Percentiles rank a stretch among this genome's conserved stretches.
Evolutionary conservation across 768 basidiomycete genomes (phyloP).

Genomic region (Trametes cingulata): DNA sequence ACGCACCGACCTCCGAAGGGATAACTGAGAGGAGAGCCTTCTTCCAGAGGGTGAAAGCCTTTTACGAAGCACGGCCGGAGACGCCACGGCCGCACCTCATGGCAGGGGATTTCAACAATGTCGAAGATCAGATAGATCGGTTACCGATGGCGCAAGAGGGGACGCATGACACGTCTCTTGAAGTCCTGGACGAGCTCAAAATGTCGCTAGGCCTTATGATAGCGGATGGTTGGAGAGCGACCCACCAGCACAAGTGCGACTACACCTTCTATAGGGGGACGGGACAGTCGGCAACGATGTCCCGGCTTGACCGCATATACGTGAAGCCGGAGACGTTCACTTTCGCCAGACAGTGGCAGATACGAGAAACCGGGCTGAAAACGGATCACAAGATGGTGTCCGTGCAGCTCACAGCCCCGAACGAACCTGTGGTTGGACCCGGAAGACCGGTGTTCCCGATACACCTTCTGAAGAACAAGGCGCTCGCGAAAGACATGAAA

Average conservation of each 20-base stretch:
- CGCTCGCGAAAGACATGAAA: neutral
- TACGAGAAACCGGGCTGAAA: neutral
- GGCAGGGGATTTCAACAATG: neutral
- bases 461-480: neutral
- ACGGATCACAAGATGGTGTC: neutral
- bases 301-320: neutral
- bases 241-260: neutral
- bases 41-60: neutral
- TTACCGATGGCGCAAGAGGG: no score
- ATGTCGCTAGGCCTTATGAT: neutral
- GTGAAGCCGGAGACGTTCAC: neutral
- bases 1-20: no score
- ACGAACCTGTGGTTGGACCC: neutral
- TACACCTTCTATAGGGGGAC: slow-evolving; percentile 2
- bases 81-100: no score
- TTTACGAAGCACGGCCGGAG: neutral
- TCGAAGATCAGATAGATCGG: neutral
- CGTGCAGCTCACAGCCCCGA: neutral
- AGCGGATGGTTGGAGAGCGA: neutral
- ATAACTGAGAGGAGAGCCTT: no score
- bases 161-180: no score
- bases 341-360: neutral
- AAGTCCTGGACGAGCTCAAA: neutral
- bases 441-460: neutral
- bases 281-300: neutral